Evolutionary conservation across 306 rosid genomes (phyloP).

Genomic region (Albizia julibrissin): DNA sequence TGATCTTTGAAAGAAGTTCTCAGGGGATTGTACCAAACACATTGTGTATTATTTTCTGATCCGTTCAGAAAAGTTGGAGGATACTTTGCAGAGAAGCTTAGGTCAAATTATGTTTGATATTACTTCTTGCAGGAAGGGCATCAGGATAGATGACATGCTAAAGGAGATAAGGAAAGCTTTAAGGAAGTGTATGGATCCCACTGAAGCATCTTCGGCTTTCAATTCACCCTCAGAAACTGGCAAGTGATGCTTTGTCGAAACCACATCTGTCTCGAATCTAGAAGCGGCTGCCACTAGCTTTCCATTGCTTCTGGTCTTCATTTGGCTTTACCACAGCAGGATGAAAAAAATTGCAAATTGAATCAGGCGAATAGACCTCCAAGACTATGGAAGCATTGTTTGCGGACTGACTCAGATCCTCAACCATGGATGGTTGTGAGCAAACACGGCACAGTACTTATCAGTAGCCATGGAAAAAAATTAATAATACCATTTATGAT

Average conservation of each 20-base stretch:
- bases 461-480: background rate
- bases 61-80: background rate
- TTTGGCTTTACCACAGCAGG: constrained; percentile 22
- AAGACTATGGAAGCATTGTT: constrained; percentile 3
- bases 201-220: constrained; percentile 27
- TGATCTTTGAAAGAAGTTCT: background rate
- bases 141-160: constrained; percentile 62
- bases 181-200: constrained; percentile 59
- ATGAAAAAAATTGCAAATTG: constrained; percentile 6
- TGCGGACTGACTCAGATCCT: background rate
- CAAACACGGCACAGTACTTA: constrained; percentile 8
- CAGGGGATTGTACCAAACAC: background rate
- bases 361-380: background rate
- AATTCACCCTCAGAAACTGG: constrained; percentile 31
- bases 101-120: constrained; percentile 11
- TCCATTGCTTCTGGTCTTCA: constrained; percentile 2
- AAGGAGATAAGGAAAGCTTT: constrained; percentile 78
- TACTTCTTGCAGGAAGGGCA: constrained; percentile 73
- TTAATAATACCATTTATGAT: background rate
- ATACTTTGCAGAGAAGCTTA: constrained; percentile 1
- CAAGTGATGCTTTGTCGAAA: constrained; percentile 21
- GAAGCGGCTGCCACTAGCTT: background rate
- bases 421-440: constrained; percentile 7
- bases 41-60: background rate
- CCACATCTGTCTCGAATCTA: constrained; percentile 1